Percentiles rank a stretch among this genome's conserved stretches.
These are phyloP conservation scores for Neocatenulostroma microsporum DNA, from an alignment of 2,329 filamentous ascomycete species.

Conservation along the genomic window DNA sequence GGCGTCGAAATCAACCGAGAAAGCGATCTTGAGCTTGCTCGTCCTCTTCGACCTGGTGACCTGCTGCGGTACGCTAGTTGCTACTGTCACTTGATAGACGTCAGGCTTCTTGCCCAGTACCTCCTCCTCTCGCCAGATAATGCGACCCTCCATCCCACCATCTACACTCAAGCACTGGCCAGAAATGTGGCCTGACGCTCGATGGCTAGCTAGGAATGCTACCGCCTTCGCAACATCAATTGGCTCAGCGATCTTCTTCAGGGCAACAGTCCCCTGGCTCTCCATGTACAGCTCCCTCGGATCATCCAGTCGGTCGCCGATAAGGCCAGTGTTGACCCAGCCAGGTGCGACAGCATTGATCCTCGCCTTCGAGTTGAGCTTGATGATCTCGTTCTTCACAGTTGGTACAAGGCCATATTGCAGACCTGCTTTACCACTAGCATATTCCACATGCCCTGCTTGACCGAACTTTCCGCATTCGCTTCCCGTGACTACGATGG, in stretches of 20 bases:
- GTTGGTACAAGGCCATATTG: slow-evolving; percentile 47
- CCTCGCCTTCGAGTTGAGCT: slow-evolving; percentile 43
- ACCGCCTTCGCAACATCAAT: slow-evolving; percentile 44
- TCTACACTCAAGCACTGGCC: slow-evolving; percentile 47
- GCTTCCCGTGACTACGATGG: slow-evolving; percentile 48
- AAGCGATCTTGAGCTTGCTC: slow-evolving; percentile 33
- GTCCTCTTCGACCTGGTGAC: slow-evolving; percentile 9
- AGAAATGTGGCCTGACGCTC: slow-evolving; percentile 48
- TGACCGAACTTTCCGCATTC: slow-evolving; percentile 47
- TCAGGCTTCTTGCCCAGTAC: slow-evolving; percentile 14
- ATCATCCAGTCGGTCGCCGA: slow-evolving; percentile 45
- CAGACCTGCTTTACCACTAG: slow-evolving; percentile 44
- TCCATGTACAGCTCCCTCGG: slow-evolving; percentile 44
- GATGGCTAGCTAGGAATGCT: slow-evolving; percentile 44
- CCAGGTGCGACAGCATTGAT: slow-evolving; percentile 48
- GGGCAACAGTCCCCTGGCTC: slow-evolving; percentile 42
- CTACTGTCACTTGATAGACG: background rate
- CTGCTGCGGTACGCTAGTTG: slow-evolving; percentile 5
- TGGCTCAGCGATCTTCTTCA: slow-evolving; percentile 43
- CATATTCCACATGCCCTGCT: slow-evolving; percentile 45
- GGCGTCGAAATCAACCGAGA: slow-evolving; percentile 49
- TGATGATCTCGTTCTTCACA: slow-evolving; percentile 50
- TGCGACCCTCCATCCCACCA: slow-evolving; percentile 45
- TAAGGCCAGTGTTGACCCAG: slow-evolving; percentile 42
- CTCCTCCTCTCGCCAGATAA: slow-evolving; percentile 44